Evolutionary conservation across 345 rosid species (phyloP), one percentile per base, ranked within the genome.

Genomic region (Gossypium herbaceum): DNA sequence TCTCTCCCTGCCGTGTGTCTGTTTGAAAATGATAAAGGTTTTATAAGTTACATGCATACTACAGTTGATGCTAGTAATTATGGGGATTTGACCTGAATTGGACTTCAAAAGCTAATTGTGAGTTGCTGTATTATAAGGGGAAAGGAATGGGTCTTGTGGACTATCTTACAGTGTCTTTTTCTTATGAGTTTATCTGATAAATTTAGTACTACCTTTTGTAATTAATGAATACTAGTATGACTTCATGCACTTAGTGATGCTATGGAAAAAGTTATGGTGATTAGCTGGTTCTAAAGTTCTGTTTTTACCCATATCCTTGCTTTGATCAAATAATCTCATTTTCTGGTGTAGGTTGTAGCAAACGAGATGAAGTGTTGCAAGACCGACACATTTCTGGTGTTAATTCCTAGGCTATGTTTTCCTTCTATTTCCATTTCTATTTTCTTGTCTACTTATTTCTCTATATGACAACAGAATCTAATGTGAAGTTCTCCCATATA

Each of bases 291-390:
- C 59, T 3, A 39, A 51, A 41, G 16, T 58, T 58, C 43, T 24
- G 19, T 20, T 73, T 75, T 60, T 39, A 22, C 29, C 34, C 29
- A 54, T 70, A 24, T 41, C 20, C 22, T 58, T 12, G 50, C 34
- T 67, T 74, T 2, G 20, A 7, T 63, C 54, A 17, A 54, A 52
- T 9, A 41, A 24, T 73, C 7, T 59, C 34, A 9, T 4, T 7
- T 41, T 55, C 68, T 4, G 48, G 58, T 62, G 68, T 82, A 94
- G 98, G 89, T 82, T 29, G 86, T 94, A 77, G 90, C 86, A 27
- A 89, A 88, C 88, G 92, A 92, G 87, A 92, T 94, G 66, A 94
- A 94, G 76, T 86, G 97, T 58, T 94, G 97, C 94, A 92, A 92
- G 83, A 91, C 97, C 7, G 97, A 94, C 79, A 83, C 98, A 13